These are phyloP conservation scores for Closterium sp. DNA, from an alignment of 139 green algal genomes.

Conservation along the genomic window DNA sequence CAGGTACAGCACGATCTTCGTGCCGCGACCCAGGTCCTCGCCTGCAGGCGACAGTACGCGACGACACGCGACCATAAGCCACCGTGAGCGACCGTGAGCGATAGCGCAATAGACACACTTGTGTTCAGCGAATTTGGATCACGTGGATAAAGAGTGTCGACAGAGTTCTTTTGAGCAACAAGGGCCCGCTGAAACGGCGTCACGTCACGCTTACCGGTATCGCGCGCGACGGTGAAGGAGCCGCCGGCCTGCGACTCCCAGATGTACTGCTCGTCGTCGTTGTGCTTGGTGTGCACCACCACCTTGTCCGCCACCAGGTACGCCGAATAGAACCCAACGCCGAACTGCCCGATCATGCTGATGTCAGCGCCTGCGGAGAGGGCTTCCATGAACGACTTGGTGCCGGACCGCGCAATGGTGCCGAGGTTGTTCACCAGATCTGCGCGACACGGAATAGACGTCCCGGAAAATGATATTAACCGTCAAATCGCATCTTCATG, in stretches of 20 bases:
- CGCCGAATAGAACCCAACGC: slow-evolving; percentile 99
- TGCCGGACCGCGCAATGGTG: slow-evolving; percentile 98
- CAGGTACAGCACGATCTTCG: slow-evolving; percentile 93
- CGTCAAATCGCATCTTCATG: too few relatives aligned
- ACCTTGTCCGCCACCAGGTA: slow-evolving; percentile 96
- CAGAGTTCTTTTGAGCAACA: too few relatives aligned
- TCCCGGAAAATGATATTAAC: too few relatives aligned
- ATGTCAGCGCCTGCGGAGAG: slow-evolving; percentile 96
- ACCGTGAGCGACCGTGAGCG: background rate
- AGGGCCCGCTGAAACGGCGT: too few relatives aligned
- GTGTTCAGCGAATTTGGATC: too few relatives aligned
- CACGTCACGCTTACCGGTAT: slow-evolving; percentile 22
- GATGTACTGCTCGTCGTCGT: slow-evolving; percentile 98
- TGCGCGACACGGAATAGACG: background rate
- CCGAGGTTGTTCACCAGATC: slow-evolving; percentile 99
- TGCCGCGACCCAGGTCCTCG: slow-evolving; percentile 87
- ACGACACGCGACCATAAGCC: background rate
- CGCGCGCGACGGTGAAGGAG: slow-evolving; percentile 94
- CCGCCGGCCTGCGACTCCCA: slow-evolving; percentile 98
- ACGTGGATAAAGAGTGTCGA: too few relatives aligned
- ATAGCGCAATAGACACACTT: background rate
- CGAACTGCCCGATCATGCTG: slow-evolving; percentile 99
- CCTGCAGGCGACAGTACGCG: background rate
- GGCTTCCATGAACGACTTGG: slow-evolving; percentile 99
- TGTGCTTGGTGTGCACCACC: slow-evolving; percentile 89